These are phyloP conservation scores for Miscanthus lutarioriparius DNA, from an alignment of 176 grass and related monocot genomes.

Conservation along the genomic window DNA sequence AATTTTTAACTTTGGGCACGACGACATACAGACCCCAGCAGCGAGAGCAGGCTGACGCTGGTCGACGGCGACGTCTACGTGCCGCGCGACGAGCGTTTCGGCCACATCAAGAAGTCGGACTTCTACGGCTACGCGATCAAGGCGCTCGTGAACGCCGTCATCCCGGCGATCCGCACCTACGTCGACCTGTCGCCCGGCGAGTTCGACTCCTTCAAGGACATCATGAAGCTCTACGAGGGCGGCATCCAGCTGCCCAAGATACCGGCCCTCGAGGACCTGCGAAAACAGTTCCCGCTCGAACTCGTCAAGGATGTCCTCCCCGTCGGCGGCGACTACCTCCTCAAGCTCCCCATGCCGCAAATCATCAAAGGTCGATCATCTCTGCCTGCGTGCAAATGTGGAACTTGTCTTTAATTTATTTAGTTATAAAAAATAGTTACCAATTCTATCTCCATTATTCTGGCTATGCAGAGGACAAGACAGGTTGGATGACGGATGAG, in stretches of 20 bases:
- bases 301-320: conserved; percentile 66
- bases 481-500: background rate
- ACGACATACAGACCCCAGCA: background rate
- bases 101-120: background rate
- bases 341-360: conserved; percentile 57
- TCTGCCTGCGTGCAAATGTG: no score
- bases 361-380: conserved; percentile 48
- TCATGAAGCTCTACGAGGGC: conserved; percentile 58
- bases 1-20: no score
- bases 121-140: background rate
- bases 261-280: conserved; percentile 46
- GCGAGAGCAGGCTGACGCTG: background rate
- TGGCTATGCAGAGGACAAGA: background rate
- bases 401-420: no score
- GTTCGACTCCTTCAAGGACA: conserved; percentile 75
- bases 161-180: no score
- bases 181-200: background rate
- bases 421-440: no score
- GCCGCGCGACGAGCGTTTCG: background rate
- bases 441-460: no score
- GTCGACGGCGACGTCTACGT: background rate
- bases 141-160: background rate
- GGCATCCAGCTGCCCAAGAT: conserved; percentile 43
- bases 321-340: conserved; percentile 40
- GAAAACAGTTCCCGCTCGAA: conserved; percentile 49